Conservation (phyloP, 208 protist genomes). For the Crithidia expoeki region DNA sequence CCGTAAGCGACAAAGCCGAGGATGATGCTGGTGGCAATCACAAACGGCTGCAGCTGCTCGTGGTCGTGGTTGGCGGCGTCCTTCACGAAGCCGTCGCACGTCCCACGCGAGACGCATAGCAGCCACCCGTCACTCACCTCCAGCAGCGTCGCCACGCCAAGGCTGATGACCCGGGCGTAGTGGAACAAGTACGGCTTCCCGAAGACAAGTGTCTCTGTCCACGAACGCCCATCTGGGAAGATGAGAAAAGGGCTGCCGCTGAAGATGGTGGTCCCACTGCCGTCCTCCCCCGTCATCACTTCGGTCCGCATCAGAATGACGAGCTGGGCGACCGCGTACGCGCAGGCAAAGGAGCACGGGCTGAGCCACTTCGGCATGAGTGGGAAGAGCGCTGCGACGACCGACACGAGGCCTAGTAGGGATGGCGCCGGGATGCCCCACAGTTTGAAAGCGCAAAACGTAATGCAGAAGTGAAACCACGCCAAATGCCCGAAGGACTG, state of each 20-base stretch:
- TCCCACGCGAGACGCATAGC: constrained; percentile 58
- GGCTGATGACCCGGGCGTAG: constrained; percentile 37
- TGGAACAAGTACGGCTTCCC: constrained; percentile 17
- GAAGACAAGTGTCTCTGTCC: constrained; percentile 16
- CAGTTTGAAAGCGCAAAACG: constrained; percentile 58
- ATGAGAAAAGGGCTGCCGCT: constrained; percentile 11
- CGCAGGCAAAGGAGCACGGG: constrained; percentile 46
- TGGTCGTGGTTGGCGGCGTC: constrained; percentile 30
- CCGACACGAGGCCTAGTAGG: constrained; percentile 49
- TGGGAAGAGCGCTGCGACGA: constrained; percentile 64
- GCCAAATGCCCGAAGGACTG: constrained; percentile 76
- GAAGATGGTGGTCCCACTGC: too few relatives aligned
- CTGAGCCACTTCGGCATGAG: constrained; percentile 66
- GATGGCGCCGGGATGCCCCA: constrained; percentile 55
- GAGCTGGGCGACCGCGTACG: constrained; percentile 22
- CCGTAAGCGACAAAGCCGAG: constrained; percentile 74
- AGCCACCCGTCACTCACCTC: constrained; percentile 71
- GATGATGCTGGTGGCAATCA: constrained; percentile 60
- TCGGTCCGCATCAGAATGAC: constrained; percentile 19
- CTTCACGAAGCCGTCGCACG: constrained; percentile 36
- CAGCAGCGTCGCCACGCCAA: constrained; percentile 40
- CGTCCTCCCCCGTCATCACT: too few relatives aligned
- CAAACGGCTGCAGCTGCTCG: constrained; percentile 59
- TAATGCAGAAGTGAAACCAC: constrained; percentile 79
- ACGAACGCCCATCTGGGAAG: constrained; percentile 6